These are phyloP conservation scores for Globisporangium nunn DNA, from an alignment of 352 stramenopile species.

Conservation along the genomic window DNA sequence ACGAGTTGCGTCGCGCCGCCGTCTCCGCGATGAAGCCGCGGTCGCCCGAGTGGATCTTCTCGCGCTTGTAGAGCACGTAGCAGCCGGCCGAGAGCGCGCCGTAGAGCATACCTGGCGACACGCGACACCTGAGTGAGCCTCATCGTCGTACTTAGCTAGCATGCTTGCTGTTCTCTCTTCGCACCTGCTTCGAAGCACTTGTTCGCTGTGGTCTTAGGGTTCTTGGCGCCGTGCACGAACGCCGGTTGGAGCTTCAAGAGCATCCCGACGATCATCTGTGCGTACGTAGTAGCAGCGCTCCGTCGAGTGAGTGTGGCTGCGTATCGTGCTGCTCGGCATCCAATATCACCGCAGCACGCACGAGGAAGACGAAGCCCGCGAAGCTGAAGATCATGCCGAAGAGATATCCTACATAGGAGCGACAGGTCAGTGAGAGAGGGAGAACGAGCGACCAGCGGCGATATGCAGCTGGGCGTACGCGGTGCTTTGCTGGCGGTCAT, in stretches of 20 bases:
- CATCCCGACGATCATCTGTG: conserved; percentile 55
- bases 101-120: conserved; percentile 40
- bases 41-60: conserved; percentile 37
- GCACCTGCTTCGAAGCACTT: conserved; percentile 73
- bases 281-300: conserved; percentile 1
- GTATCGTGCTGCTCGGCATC: neutral
- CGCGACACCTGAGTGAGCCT: neutral
- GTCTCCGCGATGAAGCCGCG: conserved; percentile 33
- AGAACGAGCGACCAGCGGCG: neutral
- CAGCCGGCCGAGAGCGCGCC: conserved; percentile 31
- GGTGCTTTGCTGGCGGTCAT: conserved; percentile 1
- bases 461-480: conserved; percentile 1
- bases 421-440: neutral
- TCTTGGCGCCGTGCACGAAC: conserved; percentile 70
- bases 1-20: conserved; percentile 38
- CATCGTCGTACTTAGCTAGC: neutral
- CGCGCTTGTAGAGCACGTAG: conserved; percentile 53
- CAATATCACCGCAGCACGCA: conserved; percentile 14
- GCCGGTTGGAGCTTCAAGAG: conserved; percentile 69
- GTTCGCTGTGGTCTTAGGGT: conserved; percentile 59
- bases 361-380: conserved; percentile 71
- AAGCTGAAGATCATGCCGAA: conserved; percentile 78
- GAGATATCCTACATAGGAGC: conserved; percentile 40
- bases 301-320: conserved; percentile 2
- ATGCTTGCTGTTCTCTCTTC: conserved; percentile 4